Evolutionary conservation across 257 asterid genomes (phyloP).

Genomic region (Przewalskia tangutica): DNA sequence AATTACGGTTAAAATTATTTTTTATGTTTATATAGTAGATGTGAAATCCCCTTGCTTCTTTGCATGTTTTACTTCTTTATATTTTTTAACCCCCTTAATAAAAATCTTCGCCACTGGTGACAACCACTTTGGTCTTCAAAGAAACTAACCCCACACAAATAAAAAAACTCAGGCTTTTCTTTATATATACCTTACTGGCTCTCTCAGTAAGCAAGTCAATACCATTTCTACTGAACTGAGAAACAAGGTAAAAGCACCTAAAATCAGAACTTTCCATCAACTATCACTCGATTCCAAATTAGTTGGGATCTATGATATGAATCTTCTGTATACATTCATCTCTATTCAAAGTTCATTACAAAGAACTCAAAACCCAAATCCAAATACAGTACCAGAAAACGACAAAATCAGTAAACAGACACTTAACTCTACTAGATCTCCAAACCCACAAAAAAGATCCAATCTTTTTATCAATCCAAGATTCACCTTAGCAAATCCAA

Average conservation of each 20-base stretch:
- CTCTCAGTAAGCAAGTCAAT: not conserved
- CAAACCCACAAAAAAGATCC: slow-evolving; percentile 26
- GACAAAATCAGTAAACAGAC: slow-evolving; percentile 5
- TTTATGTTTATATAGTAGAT: no score
- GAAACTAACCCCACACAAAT: not conserved
- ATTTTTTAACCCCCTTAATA: no score
- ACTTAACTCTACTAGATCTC: slow-evolving; percentile 20
- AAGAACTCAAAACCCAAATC: slow-evolving; percentile 3
- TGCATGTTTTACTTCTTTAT: no score
- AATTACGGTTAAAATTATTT: no score
- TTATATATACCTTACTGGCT: not conserved
- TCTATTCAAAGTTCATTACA: not conserved
- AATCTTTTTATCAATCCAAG: slow-evolving; percentile 18
- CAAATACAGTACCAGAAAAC: not conserved
- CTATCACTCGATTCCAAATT: not conserved
- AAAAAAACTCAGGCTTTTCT: not conserved
- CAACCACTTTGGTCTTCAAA: not conserved
- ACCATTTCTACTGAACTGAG: not conserved
- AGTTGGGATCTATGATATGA: not conserved
- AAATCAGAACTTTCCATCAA: not conserved
- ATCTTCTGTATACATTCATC: not conserved
- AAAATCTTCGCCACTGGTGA: not conserved
- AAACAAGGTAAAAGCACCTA: not conserved
- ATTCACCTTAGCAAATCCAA: slow-evolving; percentile 14
- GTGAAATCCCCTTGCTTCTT: no score